These are phyloP conservation scores for Odonthalia washingtoniensis DNA, from an alignment of 31 red algal genomes.

Conservation along the genomic window DNA sequence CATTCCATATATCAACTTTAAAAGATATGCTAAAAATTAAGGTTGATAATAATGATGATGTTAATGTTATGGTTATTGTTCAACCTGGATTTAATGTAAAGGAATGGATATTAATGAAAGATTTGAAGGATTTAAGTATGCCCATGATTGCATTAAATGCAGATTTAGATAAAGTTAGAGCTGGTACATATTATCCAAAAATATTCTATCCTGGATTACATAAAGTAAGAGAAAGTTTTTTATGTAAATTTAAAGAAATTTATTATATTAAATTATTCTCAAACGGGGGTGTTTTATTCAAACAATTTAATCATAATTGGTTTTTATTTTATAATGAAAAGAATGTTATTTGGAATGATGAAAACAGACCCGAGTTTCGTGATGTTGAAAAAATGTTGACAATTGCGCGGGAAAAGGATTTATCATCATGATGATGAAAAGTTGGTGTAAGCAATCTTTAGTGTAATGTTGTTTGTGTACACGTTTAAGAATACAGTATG, in stretches of 20 bases:
- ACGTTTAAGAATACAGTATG: too few species aligned
- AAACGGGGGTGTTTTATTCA: slow-evolving; percentile 56
- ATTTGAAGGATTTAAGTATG: slow-evolving; percentile 48
- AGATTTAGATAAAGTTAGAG: slow-evolving; percentile 83
- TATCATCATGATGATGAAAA: background rate
- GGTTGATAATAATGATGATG: background rate
- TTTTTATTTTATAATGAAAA: slow-evolving; percentile 51
- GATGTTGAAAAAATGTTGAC: slow-evolving; percentile 56
- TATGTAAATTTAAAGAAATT: slow-evolving; percentile 83
- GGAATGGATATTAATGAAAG: slow-evolving; percentile 90
- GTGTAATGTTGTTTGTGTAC: too few species aligned
- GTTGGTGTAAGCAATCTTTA: too few species aligned
- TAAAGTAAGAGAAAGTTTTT: slow-evolving; percentile 63
- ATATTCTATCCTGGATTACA: slow-evolving; percentile 89
- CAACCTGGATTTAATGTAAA: slow-evolving; percentile 92
- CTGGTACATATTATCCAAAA: slow-evolving; percentile 89
- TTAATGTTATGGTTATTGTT: slow-evolving; percentile 62
- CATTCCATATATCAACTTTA: slow-evolving; percentile 46
- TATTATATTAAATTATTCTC: slow-evolving; percentile 86
- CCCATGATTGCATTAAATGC: slow-evolving; percentile 80
- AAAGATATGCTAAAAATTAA: slow-evolving; percentile 8
- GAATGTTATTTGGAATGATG: slow-evolving; percentile 46
- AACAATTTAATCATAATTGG: slow-evolving; percentile 54
- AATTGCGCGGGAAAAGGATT: slow-evolving; percentile 39
- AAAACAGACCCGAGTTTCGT: slow-evolving; percentile 53